These are phyloP conservation scores for Inonotus hispidus DNA, from an alignment of 1,284 basidiomycete species.

Conservation along the genomic window DNA sequence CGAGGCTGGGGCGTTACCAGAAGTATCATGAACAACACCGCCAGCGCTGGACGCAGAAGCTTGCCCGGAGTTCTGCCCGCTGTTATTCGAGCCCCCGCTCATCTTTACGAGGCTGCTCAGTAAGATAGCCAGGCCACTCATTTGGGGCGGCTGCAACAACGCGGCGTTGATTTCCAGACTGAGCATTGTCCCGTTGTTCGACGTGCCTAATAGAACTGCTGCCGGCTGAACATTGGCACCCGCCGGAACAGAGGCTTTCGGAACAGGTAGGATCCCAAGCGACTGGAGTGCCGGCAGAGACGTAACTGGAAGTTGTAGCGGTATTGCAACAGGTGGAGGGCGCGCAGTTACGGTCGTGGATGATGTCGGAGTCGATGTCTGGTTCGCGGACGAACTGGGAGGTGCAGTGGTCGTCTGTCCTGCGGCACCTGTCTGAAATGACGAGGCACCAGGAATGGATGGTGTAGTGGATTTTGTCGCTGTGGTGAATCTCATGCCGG, in stretches of 20 bases:
- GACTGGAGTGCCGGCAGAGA: conserved; percentile 62
- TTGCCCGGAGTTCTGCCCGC: background rate
- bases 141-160: conserved; percentile 59
- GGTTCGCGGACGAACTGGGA: conserved; percentile 26
- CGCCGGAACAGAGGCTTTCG: conserved; percentile 48
- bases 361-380: conserved; percentile 27
- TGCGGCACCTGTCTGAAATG: conserved; percentile 20
- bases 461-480: conserved; percentile 40
- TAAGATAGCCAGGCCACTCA: conserved; percentile 65
- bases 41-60: background rate
- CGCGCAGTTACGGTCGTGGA: conserved; percentile 30
- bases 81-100: conserved; percentile 3
- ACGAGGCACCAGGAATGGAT: conserved; percentile 33
- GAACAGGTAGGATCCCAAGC: conserved; percentile 68
- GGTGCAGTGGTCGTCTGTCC: conserved; percentile 28
- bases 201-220: conserved; percentile 62
- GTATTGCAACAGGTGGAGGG: conserved; percentile 47
- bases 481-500: conserved; percentile 15
- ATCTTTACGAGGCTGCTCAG: conserved; percentile 54
- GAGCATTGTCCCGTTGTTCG: conserved; percentile 61
- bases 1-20: background rate
- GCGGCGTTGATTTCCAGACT: conserved; percentile 73
- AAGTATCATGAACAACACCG: background rate
- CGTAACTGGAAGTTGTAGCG: conserved; percentile 65
- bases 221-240: conserved; percentile 57